Base-by-base conservation (phyloP, 2,329 filamentous ascomycete genomes). In the Didymella exigua region DNA sequence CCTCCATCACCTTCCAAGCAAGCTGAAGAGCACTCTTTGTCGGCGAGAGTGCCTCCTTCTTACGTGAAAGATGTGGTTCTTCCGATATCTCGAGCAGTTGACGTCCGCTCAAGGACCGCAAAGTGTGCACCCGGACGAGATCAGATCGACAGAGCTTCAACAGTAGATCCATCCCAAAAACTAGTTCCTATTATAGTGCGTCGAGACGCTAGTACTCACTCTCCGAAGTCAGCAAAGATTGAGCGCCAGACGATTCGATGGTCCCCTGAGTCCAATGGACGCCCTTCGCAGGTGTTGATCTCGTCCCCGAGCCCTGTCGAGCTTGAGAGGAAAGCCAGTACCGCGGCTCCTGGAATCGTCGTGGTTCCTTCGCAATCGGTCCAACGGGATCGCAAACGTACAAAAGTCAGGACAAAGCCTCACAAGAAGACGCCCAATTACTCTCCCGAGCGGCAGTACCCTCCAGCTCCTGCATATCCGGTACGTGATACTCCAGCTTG, bases 391-490 rank as follows among this genome's bases (percentile, higher is more conserved):
- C 31, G 34, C 14, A 48, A 49, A 19, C 49, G 53, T 49, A 34
- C 26, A 11, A 26, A n/a, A 23, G 45, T 47, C 33, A 19, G 21
- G 7, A 41, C 49, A 16, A 65, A 58, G 38, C 27, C 38, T 29
- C 56, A 49, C 21, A 61, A 44, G 23, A 62, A 60, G 29, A 16
- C 31, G 14, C 24, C 41, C 3, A 54, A 55, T 19, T 52, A 61
- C 18, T 57, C 57, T n/a, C 62, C 57, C 26, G 60, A 63, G 3
- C 33, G 64, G 38, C 67, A 69, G 49, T 55, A 62, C 42, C 65
- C 66, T 47, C 56, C 55, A 29, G 62, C 66, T n/a, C 60, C 67
- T 27, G 46, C 50, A n/a, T 68, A 66, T 48, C 67, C 67, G 9
- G n/a, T 42, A 26, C 64, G 64, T 18, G 57, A 68, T 21, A 66